A percentile compares a stretch with the other conserved stretches of the same genome.
These are phyloP conservation scores for Pythium dissimile DNA, from an alignment of 352 stramenopile species.

Conservation along the genomic window DNA sequence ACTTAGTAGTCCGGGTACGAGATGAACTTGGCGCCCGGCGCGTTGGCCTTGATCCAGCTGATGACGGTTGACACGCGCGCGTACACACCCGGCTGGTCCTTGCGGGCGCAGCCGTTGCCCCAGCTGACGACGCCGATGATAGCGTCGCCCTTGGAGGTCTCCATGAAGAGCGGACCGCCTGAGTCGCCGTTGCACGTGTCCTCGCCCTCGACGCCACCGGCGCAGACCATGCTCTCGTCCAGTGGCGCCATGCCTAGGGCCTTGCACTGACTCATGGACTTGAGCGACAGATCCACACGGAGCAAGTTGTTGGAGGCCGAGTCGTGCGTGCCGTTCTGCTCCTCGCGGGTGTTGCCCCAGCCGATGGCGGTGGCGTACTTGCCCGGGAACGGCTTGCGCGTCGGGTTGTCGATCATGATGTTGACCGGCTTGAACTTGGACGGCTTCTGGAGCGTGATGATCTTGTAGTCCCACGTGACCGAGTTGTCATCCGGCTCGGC, in stretches of 20 bases:
- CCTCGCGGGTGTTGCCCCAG: constrained; percentile 12
- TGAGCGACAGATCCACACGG: neutral
- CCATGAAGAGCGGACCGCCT: constrained; percentile 20
- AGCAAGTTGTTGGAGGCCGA: constrained; percentile 6
- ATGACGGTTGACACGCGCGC: constrained; percentile 3
- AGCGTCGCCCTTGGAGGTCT: constrained; percentile 8
- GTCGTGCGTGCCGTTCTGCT: constrained; percentile 10
- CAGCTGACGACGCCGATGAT: constrained; percentile 27
- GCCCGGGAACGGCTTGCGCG: neutral
- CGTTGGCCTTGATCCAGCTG: constrained; percentile 12
- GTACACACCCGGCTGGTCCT: constrained; percentile 20
- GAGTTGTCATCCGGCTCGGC: neutral
- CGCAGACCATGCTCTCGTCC: constrained; percentile 19
- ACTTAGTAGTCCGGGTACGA: constrained; percentile 3
- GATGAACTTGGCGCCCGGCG: neutral
- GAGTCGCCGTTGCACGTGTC: constrained; percentile 29
- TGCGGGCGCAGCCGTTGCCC: constrained; percentile 15
- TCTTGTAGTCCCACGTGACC: constrained; percentile 12
- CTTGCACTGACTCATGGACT: neutral
- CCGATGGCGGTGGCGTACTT: constrained; percentile 12
- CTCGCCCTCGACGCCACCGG: constrained; percentile 8
- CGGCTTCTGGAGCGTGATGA: constrained; percentile 16
- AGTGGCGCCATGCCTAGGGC: neutral
- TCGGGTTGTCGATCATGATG: constrained; percentile 10
- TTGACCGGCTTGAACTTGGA: constrained; percentile 1